Base-by-base conservation (phyloP, 179 eudicot genomes). In the Camellia oleifera region DNA sequence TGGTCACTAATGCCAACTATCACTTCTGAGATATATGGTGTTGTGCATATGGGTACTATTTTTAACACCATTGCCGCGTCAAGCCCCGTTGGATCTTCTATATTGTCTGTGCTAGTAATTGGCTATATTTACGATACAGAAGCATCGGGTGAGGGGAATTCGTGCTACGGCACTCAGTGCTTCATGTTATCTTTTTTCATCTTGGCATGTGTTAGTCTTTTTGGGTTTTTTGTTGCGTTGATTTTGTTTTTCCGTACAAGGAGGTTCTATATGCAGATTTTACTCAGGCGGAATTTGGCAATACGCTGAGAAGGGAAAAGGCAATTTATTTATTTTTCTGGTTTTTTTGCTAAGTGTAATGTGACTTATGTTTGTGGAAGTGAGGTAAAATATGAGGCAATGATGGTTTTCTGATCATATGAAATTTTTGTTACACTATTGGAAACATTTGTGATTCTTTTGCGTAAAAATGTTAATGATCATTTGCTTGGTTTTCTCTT, bases 1-100 rank as follows among this genome's bases (percentile, higher is more conserved):
- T 94, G 98, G 98, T 87, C 94, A 8, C 74, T 94, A 82, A 93
- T 94, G 97, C 97, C 98, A 23, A 90, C 98, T 6, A 90, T 94
- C 17, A 87, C 97, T 67, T 88, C 91, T 0, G 98, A 94, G 85
- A 86, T 94, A 56, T 94, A 90, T 54, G 97, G 98, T 13, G 87
- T 93, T 26, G 44, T 78, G 60, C 94, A 94, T 80, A 88, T 94
- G 97, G 98, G 98, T 61, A 91, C 98, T 15, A 90, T 94, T 48
- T 94, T 94, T 69, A 94, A 94, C 84, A 88, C 97, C 75, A 91
- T 94, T 65, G 89, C 92, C 2, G 75, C 87, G 14, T 96, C 94
- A 42, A 93, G 96, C 71, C 98, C 98, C 2, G 80, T 93, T 57
- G 97, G 98, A 48, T 93, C 94, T 26, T 94, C 87, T 70, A 45